phyloP scores from a whole-genome alignment of 2,329 filamentous ascomycete species.

The Ceratocystiopsis minuta region DNA sequence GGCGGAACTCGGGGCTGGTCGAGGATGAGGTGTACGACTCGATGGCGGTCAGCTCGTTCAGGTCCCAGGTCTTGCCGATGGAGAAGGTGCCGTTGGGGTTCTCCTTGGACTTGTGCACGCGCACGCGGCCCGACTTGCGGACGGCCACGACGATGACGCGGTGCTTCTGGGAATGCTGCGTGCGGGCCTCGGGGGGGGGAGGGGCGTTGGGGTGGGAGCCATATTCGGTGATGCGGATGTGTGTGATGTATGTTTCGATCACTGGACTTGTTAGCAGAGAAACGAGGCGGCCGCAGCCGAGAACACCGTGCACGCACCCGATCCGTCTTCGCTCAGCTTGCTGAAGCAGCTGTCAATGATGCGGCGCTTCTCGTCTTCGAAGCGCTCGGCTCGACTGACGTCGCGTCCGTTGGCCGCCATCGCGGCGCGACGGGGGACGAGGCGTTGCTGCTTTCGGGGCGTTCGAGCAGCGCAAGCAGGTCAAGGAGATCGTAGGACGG shows the following conservation, averaged over 20 bases:
- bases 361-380: slow-evolving; percentile 90
- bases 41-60: slow-evolving; percentile 73
- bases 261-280: slow-evolving; percentile 26
- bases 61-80: slow-evolving; percentile 94
- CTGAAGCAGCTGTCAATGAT: slow-evolving; percentile 90
- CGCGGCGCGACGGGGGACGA: background rate
- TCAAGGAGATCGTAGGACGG: too few species aligned
- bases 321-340: slow-evolving; percentile 75
- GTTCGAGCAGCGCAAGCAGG: too few species aligned
- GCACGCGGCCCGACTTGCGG: slow-evolving; percentile 76
- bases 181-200: slow-evolving; percentile 58
- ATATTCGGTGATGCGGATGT: slow-evolving; percentile 83
- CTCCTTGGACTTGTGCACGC: slow-evolving; percentile 93
- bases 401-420: slow-evolving; percentile 20
- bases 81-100: slow-evolving; percentile 89
- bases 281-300: background rate
- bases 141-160: slow-evolving; percentile 88
- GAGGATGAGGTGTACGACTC: slow-evolving; percentile 58
- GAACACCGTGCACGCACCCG: slow-evolving; percentile 36
- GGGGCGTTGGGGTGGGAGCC: slow-evolving; percentile 65
- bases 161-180: slow-evolving; percentile 61
- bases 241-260: slow-evolving; percentile 91
- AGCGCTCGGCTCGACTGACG: slow-evolving; percentile 51
- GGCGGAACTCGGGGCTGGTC: slow-evolving; percentile 39
- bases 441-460: too few species aligned